phyloP scores from a whole-genome alignment of 805 yeast species.

The Saccharomycopsis fodiens region DNA sequence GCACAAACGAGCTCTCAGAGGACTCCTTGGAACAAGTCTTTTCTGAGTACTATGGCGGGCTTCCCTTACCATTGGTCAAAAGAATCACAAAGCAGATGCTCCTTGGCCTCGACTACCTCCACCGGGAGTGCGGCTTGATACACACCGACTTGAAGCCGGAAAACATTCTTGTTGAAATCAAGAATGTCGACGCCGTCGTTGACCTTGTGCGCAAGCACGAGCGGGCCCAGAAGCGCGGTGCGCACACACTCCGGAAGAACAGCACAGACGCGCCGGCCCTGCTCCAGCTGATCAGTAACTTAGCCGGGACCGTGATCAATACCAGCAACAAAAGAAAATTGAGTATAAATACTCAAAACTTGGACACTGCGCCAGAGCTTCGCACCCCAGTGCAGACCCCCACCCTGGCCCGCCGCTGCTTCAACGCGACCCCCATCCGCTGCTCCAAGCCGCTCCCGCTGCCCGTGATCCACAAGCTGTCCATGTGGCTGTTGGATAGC shows the following conservation, averaged over 20 bases:
- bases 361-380: not conserved
- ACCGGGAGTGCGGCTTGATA: slow-evolving; percentile 64
- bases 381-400: not conserved
- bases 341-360: not conserved
- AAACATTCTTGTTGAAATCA: slow-evolving; percentile 70
- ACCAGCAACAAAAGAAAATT: not conserved
- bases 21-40: slow-evolving; percentile 14
- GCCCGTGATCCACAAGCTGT: slow-evolving; percentile 15
- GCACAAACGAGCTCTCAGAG: not conserved
- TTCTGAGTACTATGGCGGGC: slow-evolving; percentile 55
- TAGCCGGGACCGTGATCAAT: not conserved
- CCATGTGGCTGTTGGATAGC: slow-evolving; percentile 17
- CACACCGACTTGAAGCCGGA: slow-evolving; percentile 73
- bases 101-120: slow-evolving; percentile 64
- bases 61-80: slow-evolving; percentile 70
- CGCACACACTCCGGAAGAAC: not conserved
- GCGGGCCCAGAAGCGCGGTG: not conserved
- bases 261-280: not conserved
- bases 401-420: not conserved
- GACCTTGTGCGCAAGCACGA: slow-evolving; percentile 22
- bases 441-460: slow-evolving; percentile 20
- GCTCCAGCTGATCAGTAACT: not conserved
- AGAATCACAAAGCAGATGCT: slow-evolving; percentile 75
- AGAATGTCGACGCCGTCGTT: slow-evolving; percentile 75
- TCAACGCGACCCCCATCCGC: slow-evolving; percentile 6